These are phyloP conservation scores for Cytidiella melzeri DNA, from an alignment of 768 basidiomycete species.

Conservation along the genomic window DNA sequence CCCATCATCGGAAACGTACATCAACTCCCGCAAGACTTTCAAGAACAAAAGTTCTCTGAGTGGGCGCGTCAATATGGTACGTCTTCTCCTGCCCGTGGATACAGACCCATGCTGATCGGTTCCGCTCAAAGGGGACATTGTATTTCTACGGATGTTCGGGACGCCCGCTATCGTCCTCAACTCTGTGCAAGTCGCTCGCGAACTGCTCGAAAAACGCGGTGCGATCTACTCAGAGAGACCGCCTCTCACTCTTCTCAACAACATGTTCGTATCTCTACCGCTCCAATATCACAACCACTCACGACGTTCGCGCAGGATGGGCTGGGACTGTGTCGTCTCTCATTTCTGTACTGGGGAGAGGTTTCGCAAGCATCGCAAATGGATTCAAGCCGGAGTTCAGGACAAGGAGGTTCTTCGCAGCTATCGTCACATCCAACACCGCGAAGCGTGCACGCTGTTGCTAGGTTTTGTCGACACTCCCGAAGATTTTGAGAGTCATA, in stretches of 20 bases:
- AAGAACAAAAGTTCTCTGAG: slow-evolving; percentile 16
- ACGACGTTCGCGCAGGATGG: slow-evolving; percentile 13
- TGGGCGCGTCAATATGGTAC: slow-evolving; percentile 23
- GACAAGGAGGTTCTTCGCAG: slow-evolving; percentile 7
- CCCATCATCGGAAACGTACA: slow-evolving; percentile 30
- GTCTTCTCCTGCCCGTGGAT: background rate
- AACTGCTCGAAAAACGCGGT: slow-evolving; percentile 26
- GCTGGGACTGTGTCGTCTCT: slow-evolving; percentile 16
- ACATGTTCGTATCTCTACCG: slow-evolving; percentile 17
- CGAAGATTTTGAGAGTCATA: slow-evolving; percentile 10
- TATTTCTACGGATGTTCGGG: slow-evolving; percentile 11
- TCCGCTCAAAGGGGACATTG: slow-evolving; percentile 7
- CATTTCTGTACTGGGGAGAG: slow-evolving; percentile 16
- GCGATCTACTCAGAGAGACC: slow-evolving; percentile 24
- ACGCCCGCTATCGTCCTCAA: slow-evolving; percentile 18
- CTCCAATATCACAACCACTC: background rate
- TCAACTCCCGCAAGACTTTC: slow-evolving; percentile 19
- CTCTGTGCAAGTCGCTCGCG: slow-evolving; percentile 16
- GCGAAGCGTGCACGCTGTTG: slow-evolving; percentile 13
- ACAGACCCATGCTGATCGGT: background rate
- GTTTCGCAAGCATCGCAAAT: slow-evolving; percentile 20
- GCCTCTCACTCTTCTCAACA: slow-evolving; percentile 14
- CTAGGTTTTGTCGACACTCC: slow-evolving; percentile 10
- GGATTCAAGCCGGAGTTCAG: slow-evolving; percentile 17
- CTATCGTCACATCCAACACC: slow-evolving; percentile 15